Evolutionary conservation across 345 rosid species (phyloP).

Genomic region (Heritiera littoralis): DNA sequence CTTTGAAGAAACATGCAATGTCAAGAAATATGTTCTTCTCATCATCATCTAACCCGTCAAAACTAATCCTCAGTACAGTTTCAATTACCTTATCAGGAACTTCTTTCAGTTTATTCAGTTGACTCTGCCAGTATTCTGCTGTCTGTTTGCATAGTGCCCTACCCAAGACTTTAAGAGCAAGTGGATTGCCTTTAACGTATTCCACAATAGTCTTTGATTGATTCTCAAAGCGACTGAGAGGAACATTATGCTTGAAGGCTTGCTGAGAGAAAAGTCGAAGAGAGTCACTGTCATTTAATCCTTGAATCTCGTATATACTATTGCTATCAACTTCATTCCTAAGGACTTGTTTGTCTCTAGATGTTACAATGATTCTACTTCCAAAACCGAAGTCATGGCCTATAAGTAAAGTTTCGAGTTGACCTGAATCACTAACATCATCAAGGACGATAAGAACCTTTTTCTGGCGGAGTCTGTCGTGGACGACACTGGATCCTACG

Average conservation of each 20-base stretch:
- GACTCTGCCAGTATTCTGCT: constrained; percentile 1
- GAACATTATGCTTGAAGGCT: constrained; percentile 16
- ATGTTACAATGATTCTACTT: neutral
- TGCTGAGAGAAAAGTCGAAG: constrained; percentile 18
- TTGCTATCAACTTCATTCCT: neutral
- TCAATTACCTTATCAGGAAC: neutral
- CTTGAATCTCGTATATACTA: neutral
- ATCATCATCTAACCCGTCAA: neutral
- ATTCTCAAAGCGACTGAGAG: neutral
- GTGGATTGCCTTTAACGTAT: constrained; percentile 23
- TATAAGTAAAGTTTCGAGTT: neutral
- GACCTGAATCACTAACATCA: neutral
- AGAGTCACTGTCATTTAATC: neutral
- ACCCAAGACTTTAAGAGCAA: constrained; percentile 27
- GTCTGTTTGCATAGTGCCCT: neutral
- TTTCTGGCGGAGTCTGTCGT: neutral
- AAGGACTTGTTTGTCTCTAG: neutral
- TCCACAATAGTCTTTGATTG: neutral
- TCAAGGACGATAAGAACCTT: neutral
- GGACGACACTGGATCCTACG: neutral
- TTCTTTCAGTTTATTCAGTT: neutral
- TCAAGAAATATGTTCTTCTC: constrained; percentile 41
- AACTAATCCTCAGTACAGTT: constrained; percentile 22
- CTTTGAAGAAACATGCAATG: constrained; percentile 48
- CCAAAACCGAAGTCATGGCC: neutral